phyloP scores from a whole-genome alignment of 495 filamentous ascomycete genomes.

The Aspergillus carlsbadensis region DNA sequence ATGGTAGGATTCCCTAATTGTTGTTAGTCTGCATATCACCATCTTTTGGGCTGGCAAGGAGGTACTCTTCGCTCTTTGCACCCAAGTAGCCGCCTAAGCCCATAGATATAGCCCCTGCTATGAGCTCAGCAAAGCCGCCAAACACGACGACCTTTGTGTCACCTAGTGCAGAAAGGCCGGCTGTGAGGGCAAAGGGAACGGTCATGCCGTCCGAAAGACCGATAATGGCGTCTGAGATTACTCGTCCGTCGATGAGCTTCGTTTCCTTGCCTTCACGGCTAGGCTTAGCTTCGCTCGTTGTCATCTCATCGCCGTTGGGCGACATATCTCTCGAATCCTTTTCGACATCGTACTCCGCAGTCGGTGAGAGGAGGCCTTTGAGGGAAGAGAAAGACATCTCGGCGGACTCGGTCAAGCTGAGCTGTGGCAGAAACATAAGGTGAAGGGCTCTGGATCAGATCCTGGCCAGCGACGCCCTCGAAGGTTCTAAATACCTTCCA shows the following conservation, averaged over 20 bases:
- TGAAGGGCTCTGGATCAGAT: too few species aligned
- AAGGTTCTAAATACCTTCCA: not conserved
- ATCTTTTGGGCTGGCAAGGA: not conserved
- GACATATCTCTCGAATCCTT: conserved; percentile 26
- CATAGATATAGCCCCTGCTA: conserved; percentile 60
- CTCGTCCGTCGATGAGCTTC: conserved; percentile 44
- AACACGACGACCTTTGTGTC: conserved; percentile 58
- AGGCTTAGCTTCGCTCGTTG: conserved; percentile 23
- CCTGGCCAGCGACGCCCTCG: too few species aligned
- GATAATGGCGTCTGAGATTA: conserved; percentile 60
- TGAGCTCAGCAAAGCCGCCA: conserved; percentile 57
- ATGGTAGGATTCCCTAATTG: conserved; percentile 49
- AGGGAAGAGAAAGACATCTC: conserved; percentile 39
- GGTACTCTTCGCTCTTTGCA: conserved; percentile 66
- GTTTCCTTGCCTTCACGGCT: conserved; percentile 19
- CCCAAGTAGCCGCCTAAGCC: conserved; percentile 62
- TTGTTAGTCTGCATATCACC: not conserved
- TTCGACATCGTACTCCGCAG: conserved; percentile 38
- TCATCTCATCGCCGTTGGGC: conserved; percentile 18
- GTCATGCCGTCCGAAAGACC: conserved; percentile 62
- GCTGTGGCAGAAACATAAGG: too few species aligned
- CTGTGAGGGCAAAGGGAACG: conserved; percentile 59
- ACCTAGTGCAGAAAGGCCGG: conserved; percentile 53
- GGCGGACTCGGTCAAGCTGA: not conserved
- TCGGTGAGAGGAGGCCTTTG: conserved; percentile 36